Evolutionary conservation across 176 grass and related monocot genomes (phyloP).

Genomic region (Paspalum notatum): DNA sequence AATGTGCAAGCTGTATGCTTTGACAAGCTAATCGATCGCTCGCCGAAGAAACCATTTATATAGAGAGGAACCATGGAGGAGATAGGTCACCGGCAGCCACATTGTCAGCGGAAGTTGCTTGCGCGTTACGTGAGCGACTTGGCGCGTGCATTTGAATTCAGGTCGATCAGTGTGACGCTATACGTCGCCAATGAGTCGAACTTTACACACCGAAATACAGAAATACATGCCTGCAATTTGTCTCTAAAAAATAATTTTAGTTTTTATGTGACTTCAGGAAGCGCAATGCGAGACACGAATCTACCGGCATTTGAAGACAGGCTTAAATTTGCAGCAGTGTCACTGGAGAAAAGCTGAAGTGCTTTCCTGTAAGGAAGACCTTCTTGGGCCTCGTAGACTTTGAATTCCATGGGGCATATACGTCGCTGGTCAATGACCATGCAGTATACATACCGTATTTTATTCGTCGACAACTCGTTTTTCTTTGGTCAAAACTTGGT

Average conservation of each 20-base stretch:
- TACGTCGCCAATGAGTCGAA: neutral
- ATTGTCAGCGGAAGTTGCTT: slow-evolving; percentile 19
- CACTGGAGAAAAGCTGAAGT: no score
- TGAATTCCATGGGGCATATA: no score
- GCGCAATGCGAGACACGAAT: no score
- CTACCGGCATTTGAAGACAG: no score
- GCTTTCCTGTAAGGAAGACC: no score
- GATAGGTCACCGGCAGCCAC: neutral
- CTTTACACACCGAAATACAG: neutral
- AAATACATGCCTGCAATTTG: neutral
- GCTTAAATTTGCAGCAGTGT: no score
- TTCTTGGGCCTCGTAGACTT: no score
- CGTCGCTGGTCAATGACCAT: no score
- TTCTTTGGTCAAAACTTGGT: no score
- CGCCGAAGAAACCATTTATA: neutral
- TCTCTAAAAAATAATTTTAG: neutral
- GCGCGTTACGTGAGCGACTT: slow-evolving; percentile 33
- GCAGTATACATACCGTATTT: no score
- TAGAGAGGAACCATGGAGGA: neutral
- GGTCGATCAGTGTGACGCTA: neutral
- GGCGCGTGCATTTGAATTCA: slow-evolving; percentile 21
- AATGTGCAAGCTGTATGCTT: neutral
- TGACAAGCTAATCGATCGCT: slow-evolving; percentile 14
- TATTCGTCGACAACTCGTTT: no score
- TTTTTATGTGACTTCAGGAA: neutral